Conservation (phyloP, 2,329 filamentous ascomycete species). For the Sporothrix pseudoabietina region DNA sequence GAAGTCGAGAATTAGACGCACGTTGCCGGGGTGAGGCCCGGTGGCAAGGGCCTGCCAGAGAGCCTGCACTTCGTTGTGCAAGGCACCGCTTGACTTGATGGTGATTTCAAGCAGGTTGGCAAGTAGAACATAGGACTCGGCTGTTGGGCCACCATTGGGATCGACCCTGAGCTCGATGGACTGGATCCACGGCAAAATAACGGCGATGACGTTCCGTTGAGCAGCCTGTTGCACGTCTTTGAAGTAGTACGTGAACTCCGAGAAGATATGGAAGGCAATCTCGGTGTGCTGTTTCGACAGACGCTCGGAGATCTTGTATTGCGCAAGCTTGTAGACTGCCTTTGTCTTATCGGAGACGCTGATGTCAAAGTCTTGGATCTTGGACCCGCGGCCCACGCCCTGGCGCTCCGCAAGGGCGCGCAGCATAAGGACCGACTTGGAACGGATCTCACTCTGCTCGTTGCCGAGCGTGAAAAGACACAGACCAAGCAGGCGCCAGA, state of each 20-base stretch:
- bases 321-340: slow-evolving; percentile 94
- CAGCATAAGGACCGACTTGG: slow-evolving; percentile 81
- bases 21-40: slow-evolving; percentile 88
- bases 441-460: slow-evolving; percentile 83
- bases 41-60: slow-evolving; percentile 96
- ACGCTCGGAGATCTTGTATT: slow-evolving; percentile 93
- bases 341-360: slow-evolving; percentile 98
- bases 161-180: slow-evolving; percentile 90
- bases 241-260: slow-evolving; percentile 92
- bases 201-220: slow-evolving; percentile 91
- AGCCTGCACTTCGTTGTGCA: slow-evolving; percentile 96
- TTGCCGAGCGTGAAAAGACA: slow-evolving; percentile 92
- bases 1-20: slow-evolving; percentile 91
- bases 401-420: slow-evolving; percentile 81
- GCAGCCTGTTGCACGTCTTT: slow-evolving; percentile 79
- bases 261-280: slow-evolving; percentile 90
- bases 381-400: slow-evolving; percentile 69
- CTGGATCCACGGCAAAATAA: slow-evolving; percentile 95
- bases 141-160: slow-evolving; percentile 85
- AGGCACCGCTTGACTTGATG: slow-evolving; percentile 80
- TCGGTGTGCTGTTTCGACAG: slow-evolving; percentile 87
- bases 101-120: slow-evolving; percentile 96
- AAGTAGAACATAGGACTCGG: slow-evolving; percentile 89
- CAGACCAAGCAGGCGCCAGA: slow-evolving; percentile 87
- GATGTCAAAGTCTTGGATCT: slow-evolving; percentile 95